These are phyloP conservation scores for Massariosphaeria phaeospora DNA, from an alignment of 495 filamentous ascomycete species.

Conservation along the genomic window DNA sequence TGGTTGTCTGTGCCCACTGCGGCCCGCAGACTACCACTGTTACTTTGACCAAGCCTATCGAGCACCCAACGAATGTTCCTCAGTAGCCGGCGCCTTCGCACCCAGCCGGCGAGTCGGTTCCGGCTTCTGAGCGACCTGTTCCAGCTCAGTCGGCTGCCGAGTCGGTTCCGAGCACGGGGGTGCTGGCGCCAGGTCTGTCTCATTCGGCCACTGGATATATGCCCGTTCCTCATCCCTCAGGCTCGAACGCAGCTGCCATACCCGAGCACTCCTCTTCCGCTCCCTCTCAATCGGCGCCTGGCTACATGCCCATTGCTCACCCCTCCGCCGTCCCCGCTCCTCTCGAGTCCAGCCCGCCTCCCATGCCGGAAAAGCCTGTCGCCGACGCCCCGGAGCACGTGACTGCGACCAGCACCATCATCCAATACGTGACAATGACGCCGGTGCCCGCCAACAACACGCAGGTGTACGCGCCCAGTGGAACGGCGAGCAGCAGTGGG, in stretches of 20 bases:
- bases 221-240: neutral
- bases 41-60: slow-evolving; percentile 26
- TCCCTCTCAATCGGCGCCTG: neutral
- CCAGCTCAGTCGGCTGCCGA: neutral
- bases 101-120: no score
- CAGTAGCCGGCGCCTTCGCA: no score
- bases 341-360: no score
- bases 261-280: neutral
- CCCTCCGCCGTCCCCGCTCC: neutral
- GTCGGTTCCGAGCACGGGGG: neutral
- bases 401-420: no score
- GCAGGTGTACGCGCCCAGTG: neutral
- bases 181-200: no score
- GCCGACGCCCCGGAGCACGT: neutral
- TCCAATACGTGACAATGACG: no score
- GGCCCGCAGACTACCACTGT: slow-evolving; percentile 24
- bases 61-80: no score
- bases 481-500: neutral
- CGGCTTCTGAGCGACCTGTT: no score
- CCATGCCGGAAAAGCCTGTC: neutral
- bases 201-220: neutral
- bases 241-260: neutral
- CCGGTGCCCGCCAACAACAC: no score
- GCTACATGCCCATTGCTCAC: neutral
- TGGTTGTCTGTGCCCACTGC: slow-evolving; percentile 23